Percentiles rank a stretch among this genome's conserved stretches.
Evolutionary conservation across 2,329 filamentous ascomycete genomes (phyloP).

Genomic region (Samsoniella hepiali): DNA sequence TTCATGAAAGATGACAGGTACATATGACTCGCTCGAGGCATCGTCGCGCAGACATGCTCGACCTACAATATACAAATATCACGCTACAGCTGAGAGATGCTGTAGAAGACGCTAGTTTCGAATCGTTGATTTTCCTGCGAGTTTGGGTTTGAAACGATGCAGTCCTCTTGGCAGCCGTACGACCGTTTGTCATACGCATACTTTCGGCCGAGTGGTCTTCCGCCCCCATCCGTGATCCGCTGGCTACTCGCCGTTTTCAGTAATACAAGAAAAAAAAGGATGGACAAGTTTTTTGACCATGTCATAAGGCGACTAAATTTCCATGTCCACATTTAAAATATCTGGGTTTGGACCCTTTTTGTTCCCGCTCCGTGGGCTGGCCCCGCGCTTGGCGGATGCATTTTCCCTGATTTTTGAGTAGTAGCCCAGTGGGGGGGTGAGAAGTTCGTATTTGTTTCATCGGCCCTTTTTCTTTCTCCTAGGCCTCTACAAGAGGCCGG

Average conservation of each 20-base stretch:
- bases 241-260: background rate
- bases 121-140: background rate
- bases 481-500: background rate
- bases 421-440: background rate
- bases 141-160: background rate
- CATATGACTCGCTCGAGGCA: too few species aligned
- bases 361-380: background rate
- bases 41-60: too few species aligned
- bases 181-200: background rate
- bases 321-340: background rate
- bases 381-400: background rate
- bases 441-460: conserved; percentile 1
- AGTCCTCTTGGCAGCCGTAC: background rate
- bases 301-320: background rate
- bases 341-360: background rate
- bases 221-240: background rate
- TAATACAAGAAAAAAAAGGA: background rate
- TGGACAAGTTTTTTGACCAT: background rate
- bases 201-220: background rate
- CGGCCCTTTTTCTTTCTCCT: background rate
- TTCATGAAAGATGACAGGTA: too few species aligned
- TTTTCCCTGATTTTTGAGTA: background rate
- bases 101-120: too few species aligned
- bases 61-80: too few species aligned
- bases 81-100: too few species aligned